These are phyloP conservation scores for sunflower (Helianthus annuus) DNA, from an alignment of 129 eudicot genomes.

Conservation along the genomic window HanXRQr2.0-SUNRISE NC_035440.2:24165959-24166458, in stretches of 20 bases:
- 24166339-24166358: constrained; percentile 17
- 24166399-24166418: constrained; percentile 76
- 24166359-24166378: constrained; percentile 83
- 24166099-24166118: no score
- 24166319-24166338: constrained; percentile 11
- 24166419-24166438: constrained; percentile 71
- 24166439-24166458: constrained; percentile 83
- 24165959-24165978: no score
- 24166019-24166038: no score
- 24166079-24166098: no score
- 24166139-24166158: neutral
- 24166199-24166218: constrained; percentile 17
- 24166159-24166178: neutral
- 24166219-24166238: constrained; percentile 96
- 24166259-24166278: constrained; percentile 93
- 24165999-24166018: no score
- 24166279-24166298: constrained; percentile 64
- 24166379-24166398: constrained; percentile 75
- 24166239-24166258: constrained; percentile 79
- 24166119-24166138: no score
- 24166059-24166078: no score
- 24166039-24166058: no score
- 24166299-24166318: neutral
- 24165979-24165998: no score
- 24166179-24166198: neutral